These are phyloP conservation scores for Pseudogymnoascus sp. DNA, from an alignment of 2,329 filamentous ascomycete species.

Conservation along the genomic window DNA sequence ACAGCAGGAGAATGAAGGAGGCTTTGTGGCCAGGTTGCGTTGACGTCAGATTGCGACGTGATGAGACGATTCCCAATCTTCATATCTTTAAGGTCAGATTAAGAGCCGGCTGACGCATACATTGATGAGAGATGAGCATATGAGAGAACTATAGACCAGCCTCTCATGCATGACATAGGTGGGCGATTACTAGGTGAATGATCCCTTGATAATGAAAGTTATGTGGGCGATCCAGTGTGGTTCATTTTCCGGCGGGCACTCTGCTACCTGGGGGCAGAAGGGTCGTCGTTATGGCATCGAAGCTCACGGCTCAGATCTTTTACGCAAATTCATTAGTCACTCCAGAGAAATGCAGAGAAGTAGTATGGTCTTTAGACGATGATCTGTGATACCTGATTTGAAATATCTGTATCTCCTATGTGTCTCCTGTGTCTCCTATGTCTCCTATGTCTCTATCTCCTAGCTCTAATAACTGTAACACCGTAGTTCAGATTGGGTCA, in stretches of 20 bases:
- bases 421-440: background rate
- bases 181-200: constrained; percentile 4
- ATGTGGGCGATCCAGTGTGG: background rate
- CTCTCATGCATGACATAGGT: constrained; percentile 6
- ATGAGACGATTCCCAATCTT: constrained; percentile 6
- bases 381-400: background rate
- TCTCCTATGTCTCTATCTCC: background rate
- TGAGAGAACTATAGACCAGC: constrained; percentile 7
- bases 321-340: constrained; percentile 6
- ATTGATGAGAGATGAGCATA: constrained; percentile 10
- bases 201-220: constrained; percentile 7
- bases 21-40: constrained; percentile 25
- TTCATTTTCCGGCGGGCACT: background rate
- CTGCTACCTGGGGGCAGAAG: constrained; percentile 2
- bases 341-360: constrained; percentile 7
- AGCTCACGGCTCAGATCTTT: constrained; percentile 6
- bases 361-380: background rate
- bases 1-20: constrained; percentile 21
- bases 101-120: constrained; percentile 7
- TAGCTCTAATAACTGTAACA: background rate
- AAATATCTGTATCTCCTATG: background rate
- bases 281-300: background rate
- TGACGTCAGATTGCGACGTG: constrained; percentile 24
- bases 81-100: constrained; percentile 3
- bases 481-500: background rate